phyloP scores from a whole-genome alignment of 169 alveolate genomes.

The Sarcocystis neurona region DNA sequence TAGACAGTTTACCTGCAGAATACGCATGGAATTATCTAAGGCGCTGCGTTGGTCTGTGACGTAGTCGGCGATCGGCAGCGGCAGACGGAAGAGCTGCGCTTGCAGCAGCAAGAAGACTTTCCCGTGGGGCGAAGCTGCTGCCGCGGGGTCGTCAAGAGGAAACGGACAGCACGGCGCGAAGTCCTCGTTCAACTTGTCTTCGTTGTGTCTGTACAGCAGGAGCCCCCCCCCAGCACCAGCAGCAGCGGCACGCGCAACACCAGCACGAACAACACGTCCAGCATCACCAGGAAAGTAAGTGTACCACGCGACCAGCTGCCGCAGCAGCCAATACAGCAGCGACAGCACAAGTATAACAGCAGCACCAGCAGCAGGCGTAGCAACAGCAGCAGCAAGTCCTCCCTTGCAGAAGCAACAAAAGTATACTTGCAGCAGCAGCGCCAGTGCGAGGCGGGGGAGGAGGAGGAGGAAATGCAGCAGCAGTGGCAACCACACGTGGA shows the following conservation, averaged over 20 bases:
- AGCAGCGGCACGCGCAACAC: constrained; percentile 49
- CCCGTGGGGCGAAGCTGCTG: constrained; percentile 67
- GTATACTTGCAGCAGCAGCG: too few relatives aligned
- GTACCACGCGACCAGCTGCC: constrained; percentile 39
- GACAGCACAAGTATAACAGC: too few relatives aligned
- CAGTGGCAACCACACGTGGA: too few relatives aligned
- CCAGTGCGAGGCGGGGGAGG: too few relatives aligned
- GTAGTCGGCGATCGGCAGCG: constrained; percentile 69
- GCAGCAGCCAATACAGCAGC: not conserved
- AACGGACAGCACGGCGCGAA: constrained; percentile 64
- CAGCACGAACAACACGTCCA: constrained; percentile 6
- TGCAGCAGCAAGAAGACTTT: constrained; percentile 71
- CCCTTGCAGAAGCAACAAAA: too few relatives aligned
- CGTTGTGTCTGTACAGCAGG: constrained; percentile 66
- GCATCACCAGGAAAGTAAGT: constrained; percentile 35
- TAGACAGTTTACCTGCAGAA: constrained; percentile 60
- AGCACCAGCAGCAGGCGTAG: too few relatives aligned
- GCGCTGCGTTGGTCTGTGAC: constrained; percentile 67
- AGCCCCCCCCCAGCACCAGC: constrained; percentile 56
- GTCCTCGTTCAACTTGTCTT: constrained; percentile 66
- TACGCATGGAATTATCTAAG: constrained; percentile 67
- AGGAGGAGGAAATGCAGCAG: too few relatives aligned
- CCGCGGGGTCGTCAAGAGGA: constrained; percentile 62
- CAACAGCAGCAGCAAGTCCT: too few relatives aligned
- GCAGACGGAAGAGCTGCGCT: constrained; percentile 66